Evolutionary conservation across 192 early-diverging fungal genomes (phyloP), one percentile per base, ranked within the genome.

Genomic region (Jimgerdemannia flammicorona): DNA sequence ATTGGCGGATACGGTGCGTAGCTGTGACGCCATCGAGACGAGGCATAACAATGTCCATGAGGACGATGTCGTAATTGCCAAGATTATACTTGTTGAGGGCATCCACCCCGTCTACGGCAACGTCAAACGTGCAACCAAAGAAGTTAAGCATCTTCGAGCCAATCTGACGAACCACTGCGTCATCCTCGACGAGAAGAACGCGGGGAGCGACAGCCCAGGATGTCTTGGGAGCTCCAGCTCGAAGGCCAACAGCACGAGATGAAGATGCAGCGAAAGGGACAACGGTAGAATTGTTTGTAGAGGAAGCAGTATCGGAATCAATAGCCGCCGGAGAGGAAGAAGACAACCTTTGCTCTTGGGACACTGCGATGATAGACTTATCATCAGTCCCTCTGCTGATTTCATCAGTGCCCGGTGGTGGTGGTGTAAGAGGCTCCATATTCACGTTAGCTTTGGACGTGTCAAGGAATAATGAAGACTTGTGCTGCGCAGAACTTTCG

Each of bases 131-230:
- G 71, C 91, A 92, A 3, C 92, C 92, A 81, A 93, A 90, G 3
- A 89, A 74, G 73, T 90, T 82, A 10, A 94, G 77, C 4, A 91
- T 59, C 40, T 86, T 80, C 6, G 83, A 83, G 42, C 90, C 82
- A 3, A 90, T 70, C 10, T 76, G 75, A 39, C 89, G 85, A 72
- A 84, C 91, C 0, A 86, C 81, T 40, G 87, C 86, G 74, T 94
- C 90, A 64, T 94, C 93, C 41, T 93, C 93, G 0, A 94, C 86
- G 0, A 94, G 66, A 18, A 94, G 75, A n/a, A 90, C 87, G 54
- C 82, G 82, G 17, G 90, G 89, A 19, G 88, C 85, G 74, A 82
- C 84, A 1, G 80, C 72, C 86, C 86, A 88, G 18, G 44, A 75
- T n/a, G 84, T 79, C 20, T 75, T 68, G 49, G 29, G 29, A 29